Evolutionary conservation across 139 green algal species (phyloP), one percentile per base, ranked within the genome.

Genomic region (Volvox reticuliferus): DNA sequence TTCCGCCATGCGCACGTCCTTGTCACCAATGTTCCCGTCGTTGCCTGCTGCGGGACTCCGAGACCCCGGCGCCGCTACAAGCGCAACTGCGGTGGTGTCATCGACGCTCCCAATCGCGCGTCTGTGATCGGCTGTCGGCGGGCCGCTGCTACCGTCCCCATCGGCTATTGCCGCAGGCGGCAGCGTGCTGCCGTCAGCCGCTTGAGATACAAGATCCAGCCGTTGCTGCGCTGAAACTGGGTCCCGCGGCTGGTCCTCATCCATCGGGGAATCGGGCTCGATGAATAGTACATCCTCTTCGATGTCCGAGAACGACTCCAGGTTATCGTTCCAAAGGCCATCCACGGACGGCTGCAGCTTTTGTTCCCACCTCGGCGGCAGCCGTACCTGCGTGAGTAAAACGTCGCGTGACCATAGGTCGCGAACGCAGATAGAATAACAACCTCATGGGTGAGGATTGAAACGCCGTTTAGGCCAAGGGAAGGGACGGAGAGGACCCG

Each of bases 251-350:
- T 2, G 73, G 73, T 36, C 17, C 26, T 22, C 19, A 16, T 61
- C 77, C 77, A 20, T 36, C 73, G 16, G 73, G 73, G 16, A 21
- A 44, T 79, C 85, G 1, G 28, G 16, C 3, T 67, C 0, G 1
- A 75, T 26, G 0, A 86, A 32, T 13, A 92, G 21, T 24, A 87
- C 65, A 20, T 80, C 82, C 62, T 92, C 89, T 22, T 92, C 89
- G 2, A 89, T 71, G 55, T 92, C 89, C 6, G 89, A 86, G 33
- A 90, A 92, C 12, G 82, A 86, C 1, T 78, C 89, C 13, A 30
- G 69, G 9, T 69, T 82, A 36, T 67, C 33, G 6, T 88, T 63
- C 13, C 87, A 62, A n/a, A 1, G 1, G 61, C 77, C 18, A 28
- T 30, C 35, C 17, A 44, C 35, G 35, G n/a, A 69, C 44, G n/a